A percentile compares a stretch with the other conserved stretches of the same genome.
Evolutionary conservation across 1,139 yeast genomes (phyloP).

Genomic region (Debaryomyces sp.): DNA sequence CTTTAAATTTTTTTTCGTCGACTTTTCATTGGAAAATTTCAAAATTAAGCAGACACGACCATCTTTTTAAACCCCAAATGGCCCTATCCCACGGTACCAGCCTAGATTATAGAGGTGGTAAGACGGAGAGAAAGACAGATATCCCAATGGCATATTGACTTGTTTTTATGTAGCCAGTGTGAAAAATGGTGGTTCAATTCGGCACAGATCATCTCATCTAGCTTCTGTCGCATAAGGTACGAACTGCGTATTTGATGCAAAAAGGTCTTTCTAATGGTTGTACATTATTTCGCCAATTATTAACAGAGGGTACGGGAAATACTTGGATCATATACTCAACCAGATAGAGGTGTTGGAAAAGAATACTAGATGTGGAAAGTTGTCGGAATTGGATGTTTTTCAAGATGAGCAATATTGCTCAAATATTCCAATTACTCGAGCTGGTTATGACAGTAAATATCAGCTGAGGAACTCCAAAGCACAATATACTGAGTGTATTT

Average conservation of each 20-base stretch:
- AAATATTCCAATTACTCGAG: too few species aligned
- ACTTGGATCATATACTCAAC: not conserved
- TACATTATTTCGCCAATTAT: not conserved
- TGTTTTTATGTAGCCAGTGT: not conserved
- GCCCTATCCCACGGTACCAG: not conserved
- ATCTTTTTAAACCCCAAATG: not conserved
- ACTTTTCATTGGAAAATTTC: conserved; percentile 1
- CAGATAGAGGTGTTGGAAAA: too few species aligned
- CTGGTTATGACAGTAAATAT: too few species aligned
- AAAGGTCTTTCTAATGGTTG: not conserved
- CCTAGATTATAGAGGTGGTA: not conserved
- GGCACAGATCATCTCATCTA: not conserved
- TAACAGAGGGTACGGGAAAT: not conserved
- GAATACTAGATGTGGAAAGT: too few species aligned
- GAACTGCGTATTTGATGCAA: not conserved
- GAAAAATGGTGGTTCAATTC: not conserved
- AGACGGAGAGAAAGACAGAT: not conserved
- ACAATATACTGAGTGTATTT: not conserved
- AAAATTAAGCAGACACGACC: conserved; percentile 5
- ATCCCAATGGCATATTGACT: not conserved
- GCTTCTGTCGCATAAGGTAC: not conserved
- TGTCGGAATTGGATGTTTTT: too few species aligned
- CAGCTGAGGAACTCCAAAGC: too few species aligned
- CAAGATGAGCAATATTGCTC: too few species aligned
- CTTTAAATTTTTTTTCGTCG: conserved; percentile 1